phyloP scores from a whole-genome alignment of 345 rosid species.

The Arabis hirsuta region DNA sequence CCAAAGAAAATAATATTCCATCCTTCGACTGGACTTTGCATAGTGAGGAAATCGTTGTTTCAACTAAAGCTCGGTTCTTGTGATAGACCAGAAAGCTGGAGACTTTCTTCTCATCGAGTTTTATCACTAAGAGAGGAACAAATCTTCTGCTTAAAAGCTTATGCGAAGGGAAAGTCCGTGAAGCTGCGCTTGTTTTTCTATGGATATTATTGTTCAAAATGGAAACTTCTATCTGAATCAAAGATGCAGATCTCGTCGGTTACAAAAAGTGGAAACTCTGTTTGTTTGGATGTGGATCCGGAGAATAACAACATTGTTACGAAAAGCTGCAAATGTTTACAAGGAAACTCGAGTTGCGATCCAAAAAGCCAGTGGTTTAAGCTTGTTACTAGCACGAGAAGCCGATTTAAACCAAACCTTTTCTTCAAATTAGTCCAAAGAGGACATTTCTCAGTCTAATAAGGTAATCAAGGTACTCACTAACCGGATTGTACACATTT shows the following conservation, averaged over 20 bases:
- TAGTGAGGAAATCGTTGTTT: conserved; percentile 51
- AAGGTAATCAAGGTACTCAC: background rate
- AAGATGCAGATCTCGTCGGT: conserved; percentile 69
- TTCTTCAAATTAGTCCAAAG: conserved; percentile 24
- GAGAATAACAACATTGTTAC: conserved; percentile 46
- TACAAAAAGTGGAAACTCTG: conserved; percentile 42
- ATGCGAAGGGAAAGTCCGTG: conserved; percentile 46
- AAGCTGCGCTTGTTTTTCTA: conserved; percentile 54
- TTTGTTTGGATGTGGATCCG: conserved; percentile 77
- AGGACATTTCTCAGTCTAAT: conserved; percentile 15
- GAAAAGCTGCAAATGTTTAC: conserved; percentile 58
- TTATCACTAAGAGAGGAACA: conserved; percentile 53
- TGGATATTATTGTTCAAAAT: conserved; percentile 47
- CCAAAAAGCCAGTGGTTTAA: conserved; percentile 81
- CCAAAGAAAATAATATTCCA: conserved; percentile 70
- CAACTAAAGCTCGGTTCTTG: conserved; percentile 66
- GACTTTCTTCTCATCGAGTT: conserved; percentile 52
- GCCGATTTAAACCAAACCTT: conserved; percentile 24
- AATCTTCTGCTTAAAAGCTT: conserved; percentile 67
- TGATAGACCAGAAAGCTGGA: conserved; percentile 64
- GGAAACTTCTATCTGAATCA: conserved; percentile 72
- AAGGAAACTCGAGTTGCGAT: conserved; percentile 51
- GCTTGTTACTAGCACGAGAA: conserved; percentile 61
- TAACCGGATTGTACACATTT: background rate
- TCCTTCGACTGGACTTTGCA: conserved; percentile 77